These are phyloP conservation scores for Suillus clintonianus DNA, from an alignment of 768 basidiomycete species.

Conservation along the genomic window DNA sequence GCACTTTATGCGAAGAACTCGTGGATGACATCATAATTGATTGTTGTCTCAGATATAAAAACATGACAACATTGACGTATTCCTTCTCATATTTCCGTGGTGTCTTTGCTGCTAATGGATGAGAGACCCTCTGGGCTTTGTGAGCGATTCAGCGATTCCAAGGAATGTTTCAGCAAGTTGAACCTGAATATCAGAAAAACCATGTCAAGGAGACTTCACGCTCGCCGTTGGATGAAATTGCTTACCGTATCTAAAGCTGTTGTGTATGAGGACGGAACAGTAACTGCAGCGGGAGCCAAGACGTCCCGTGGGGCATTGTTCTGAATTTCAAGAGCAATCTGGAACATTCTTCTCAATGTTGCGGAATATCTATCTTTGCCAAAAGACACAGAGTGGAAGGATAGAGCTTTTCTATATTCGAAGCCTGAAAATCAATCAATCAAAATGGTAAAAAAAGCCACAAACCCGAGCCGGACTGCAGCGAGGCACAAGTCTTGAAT, in stretches of 20 bases:
- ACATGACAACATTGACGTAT: background rate
- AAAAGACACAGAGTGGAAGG: constrained; percentile 60
- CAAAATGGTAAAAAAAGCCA: background rate
- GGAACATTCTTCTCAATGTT: constrained; percentile 48
- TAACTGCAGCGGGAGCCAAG: constrained; percentile 30
- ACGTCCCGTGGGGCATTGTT: constrained; percentile 43
- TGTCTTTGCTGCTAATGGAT: constrained; percentile 16
- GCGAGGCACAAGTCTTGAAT: constrained; percentile 44
- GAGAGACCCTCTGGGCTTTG: constrained; percentile 56
- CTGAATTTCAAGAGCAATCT: constrained; percentile 50
- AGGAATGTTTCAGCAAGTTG: constrained; percentile 59
- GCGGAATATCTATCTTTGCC: constrained; percentile 32
- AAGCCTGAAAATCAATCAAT: background rate
- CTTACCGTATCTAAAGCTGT: constrained; percentile 54
- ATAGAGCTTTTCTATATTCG: constrained; percentile 49
- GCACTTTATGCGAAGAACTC: background rate
- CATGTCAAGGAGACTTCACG: background rate
- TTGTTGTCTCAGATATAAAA: background rate
- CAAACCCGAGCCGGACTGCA: constrained; percentile 47
- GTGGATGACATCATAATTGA: too few relatives aligned
- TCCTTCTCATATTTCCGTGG: background rate
- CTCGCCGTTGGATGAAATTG: background rate
- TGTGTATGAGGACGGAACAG: constrained; percentile 47
- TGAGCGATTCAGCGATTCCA: constrained; percentile 56
- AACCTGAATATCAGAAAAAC: constrained; percentile 35